A percentile compares a stretch with the other conserved stretches of the same genome.
phyloP scores from a whole-genome alignment of 306 rosid genomes.

The Quercus wislizeni region DNA sequence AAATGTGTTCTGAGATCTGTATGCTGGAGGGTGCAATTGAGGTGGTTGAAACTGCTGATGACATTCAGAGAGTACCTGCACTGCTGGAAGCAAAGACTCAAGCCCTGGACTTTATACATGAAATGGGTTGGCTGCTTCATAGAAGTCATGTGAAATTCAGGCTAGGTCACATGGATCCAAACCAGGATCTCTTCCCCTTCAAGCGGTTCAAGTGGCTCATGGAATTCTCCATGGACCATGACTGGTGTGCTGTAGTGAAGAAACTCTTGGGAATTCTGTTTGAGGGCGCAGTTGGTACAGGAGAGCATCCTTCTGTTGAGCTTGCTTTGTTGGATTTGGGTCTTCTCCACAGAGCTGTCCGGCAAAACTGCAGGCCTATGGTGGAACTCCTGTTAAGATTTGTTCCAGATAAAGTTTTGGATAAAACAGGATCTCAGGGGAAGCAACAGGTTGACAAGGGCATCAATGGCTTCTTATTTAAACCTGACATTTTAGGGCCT shows the following conservation, averaged over 20 bases:
- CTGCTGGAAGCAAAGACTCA: slow-evolving; percentile 57
- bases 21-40: slow-evolving; percentile 64
- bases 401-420: slow-evolving; percentile 36
- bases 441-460: slow-evolving; percentile 32
- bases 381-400: slow-evolving; percentile 71
- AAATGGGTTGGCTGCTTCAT: slow-evolving; percentile 95
- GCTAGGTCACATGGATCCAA: slow-evolving; percentile 60
- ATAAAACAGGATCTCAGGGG: slow-evolving; percentile 36
- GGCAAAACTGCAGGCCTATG: slow-evolving; percentile 62
- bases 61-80: slow-evolving; percentile 29
- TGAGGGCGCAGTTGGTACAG: slow-evolving; percentile 62
- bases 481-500: slow-evolving; percentile 69
- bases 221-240: slow-evolving; percentile 83
- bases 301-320: slow-evolving; percentile 50
- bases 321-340: slow-evolving; percentile 64
- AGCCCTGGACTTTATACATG: slow-evolving; percentile 75
- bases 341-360: slow-evolving; percentile 84
- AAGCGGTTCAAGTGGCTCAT: slow-evolving; percentile 71
- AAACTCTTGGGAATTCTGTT: slow-evolving; percentile 64
- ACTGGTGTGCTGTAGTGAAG: slow-evolving; percentile 84
- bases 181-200: slow-evolving; percentile 51
- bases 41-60: slow-evolving; percentile 39
- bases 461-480: slow-evolving; percentile 47
- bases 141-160: slow-evolving; percentile 55
- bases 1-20: slow-evolving; percentile 79